Conservation (phyloP, 2,329 filamentous ascomycete species). For the Canariomyces notabilis region DNA sequence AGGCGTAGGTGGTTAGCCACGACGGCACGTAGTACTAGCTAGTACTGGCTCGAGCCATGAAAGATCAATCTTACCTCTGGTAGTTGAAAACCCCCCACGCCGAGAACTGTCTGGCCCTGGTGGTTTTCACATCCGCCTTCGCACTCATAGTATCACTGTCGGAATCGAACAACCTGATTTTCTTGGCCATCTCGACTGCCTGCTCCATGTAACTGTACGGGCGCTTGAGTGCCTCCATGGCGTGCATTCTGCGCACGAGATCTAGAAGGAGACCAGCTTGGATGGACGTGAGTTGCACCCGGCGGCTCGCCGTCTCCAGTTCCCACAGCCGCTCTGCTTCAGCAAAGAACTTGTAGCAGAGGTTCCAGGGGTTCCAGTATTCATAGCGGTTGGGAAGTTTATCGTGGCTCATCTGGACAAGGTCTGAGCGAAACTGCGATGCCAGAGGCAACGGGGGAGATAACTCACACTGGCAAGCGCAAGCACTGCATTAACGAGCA, state of each 20-base stretch:
- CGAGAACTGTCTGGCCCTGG: conserved; percentile 8
- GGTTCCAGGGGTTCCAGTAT: conserved; percentile 34
- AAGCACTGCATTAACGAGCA: conserved; percentile 28
- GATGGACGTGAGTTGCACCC: conserved; percentile 30
- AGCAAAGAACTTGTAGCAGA: conserved; percentile 34
- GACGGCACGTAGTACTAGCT: too few relatives aligned
- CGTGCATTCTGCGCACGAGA: conserved; percentile 27
- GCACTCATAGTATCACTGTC: too few relatives aligned
- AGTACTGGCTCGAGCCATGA: too few relatives aligned
- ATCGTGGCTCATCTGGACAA: conserved; percentile 29
- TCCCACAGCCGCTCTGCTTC: conserved; percentile 38
- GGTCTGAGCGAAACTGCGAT: neutral
- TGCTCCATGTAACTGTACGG: conserved; percentile 19
- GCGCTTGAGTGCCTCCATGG: conserved; percentile 26
- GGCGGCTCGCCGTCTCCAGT: conserved; percentile 24
- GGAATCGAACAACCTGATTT: conserved; percentile 21
- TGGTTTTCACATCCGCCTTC: neutral
- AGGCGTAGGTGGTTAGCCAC: too few relatives aligned
- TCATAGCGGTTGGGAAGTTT: conserved; percentile 28
- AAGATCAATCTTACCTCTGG: conserved; percentile 9
- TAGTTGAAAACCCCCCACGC: conserved; percentile 9
- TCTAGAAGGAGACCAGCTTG: conserved; percentile 33
- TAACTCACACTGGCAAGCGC: conserved; percentile 28
- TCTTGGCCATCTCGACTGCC: conserved; percentile 24
- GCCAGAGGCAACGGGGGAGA: neutral